Evolutionary conservation across 257 asterid species (phyloP), one percentile per base, ranked within the genome.

Genomic region (Solanum lignicaule): DNA sequence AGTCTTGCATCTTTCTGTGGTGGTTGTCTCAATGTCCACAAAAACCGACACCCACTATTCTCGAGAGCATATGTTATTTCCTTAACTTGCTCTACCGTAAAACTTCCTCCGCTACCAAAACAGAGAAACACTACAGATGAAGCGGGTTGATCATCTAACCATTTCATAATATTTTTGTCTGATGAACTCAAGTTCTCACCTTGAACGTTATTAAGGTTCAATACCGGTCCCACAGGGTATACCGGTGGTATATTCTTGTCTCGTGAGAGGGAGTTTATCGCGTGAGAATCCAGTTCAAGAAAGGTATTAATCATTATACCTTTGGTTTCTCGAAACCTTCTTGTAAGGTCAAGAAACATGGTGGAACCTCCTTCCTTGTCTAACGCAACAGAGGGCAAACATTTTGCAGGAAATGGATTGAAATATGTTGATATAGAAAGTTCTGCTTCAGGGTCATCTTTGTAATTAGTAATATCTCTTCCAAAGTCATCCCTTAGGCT

Each of bases 1-100:
- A 82, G 36, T 21, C 11, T 27, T 82, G 69, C 69, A 48, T 82
- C 29, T 48, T 82, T 31, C 29, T 31, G 10, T 48, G 58, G 55
- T 43, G 88, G 91, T 1, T 89, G 88, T 87, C 96, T 87, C 36
- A 93, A 69, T 7, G 95, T 86, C 96, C 96, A 94, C 29, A 94
- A 13, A 76, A 94, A 94, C 25, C 92, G 89, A 9, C 79, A 48
- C 2, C 92, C 93, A 9, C 93, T 78, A 0, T 76, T 87, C 86
- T 93, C 98, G 6, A 92, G 66, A 4, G 92, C 96, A 18, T 5
- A 1, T 1, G 95, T 92, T 1, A 94, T 87, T 84, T 90, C 92
- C 86, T 66, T 88, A 23, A 88, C 87, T 74, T 88, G 92, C 33
- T 55, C 33, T 20, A 2, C 52, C 0, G 25, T 21, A 16, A 90